Percentiles rank a stretch among this genome's conserved stretches.
Conservation (phyloP, 768 basidiomycete species). For the Rhizopogon vesiculosus region DNA sequence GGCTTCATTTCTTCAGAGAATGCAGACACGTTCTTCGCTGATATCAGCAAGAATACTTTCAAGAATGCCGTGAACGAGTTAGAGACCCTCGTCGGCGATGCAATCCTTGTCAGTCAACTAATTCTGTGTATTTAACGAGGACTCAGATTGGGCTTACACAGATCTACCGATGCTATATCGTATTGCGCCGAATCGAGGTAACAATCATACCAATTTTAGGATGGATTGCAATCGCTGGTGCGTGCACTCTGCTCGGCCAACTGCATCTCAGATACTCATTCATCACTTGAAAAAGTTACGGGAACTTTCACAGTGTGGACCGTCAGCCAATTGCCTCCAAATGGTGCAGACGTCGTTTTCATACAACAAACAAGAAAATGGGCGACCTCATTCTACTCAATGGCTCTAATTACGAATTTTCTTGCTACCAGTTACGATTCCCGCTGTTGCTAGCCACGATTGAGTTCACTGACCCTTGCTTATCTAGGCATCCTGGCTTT, state of each 20-base stretch:
- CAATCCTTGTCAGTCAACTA: conserved; percentile 8
- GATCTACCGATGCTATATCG: conserved; percentile 8
- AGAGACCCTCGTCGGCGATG: conserved; percentile 13
- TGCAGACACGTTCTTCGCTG: neutral
- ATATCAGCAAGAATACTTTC: conserved; percentile 3
- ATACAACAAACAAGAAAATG: conserved; percentile 5
- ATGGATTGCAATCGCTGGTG: neutral
- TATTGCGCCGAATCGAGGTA: conserved; percentile 1
- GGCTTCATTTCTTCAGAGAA: neutral
- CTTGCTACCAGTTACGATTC: conserved; percentile 4
- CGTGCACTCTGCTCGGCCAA: neutral
- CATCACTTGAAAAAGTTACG: neutral
- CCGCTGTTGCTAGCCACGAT: neutral
- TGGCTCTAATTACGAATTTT: conserved; percentile 8
- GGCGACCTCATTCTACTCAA: conserved; percentile 6
- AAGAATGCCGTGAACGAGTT: conserved; percentile 7
- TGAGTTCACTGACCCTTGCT: neutral
- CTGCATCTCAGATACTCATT: neutral
- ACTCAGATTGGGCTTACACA: neutral
- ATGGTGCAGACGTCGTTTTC: conserved; percentile 1
- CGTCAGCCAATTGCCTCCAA: neutral
- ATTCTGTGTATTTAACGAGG: neutral
- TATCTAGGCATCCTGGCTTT: neutral
- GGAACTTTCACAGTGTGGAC: conserved; percentile 2
- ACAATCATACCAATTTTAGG: neutral